Evolutionary conservation across 208 protist genomes (phyloP), one percentile per base, ranked within the genome.

Genomic region (Jaenimonas drosophilae): DNA sequence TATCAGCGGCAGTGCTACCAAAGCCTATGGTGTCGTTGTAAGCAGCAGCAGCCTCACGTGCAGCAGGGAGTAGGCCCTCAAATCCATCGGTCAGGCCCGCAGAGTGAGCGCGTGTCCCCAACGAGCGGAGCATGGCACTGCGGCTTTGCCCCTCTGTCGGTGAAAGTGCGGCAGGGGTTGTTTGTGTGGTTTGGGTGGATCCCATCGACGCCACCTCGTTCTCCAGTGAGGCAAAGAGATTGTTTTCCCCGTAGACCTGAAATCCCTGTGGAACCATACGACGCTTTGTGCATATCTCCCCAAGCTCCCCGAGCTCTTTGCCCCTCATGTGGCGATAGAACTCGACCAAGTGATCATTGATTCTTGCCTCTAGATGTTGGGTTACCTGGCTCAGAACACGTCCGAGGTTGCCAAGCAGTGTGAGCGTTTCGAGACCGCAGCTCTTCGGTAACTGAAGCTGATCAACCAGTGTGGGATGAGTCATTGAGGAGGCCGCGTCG

Each of bases 241-340:
- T n/a, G n/a, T n/a, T n/a, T n/a, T n/a, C n/a, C n/a, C n/a, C n/a
- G n/a, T n/a, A n/a, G n/a, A n/a, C n/a, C n/a, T 38, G 34, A 31
- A 71, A 55, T 7, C 43, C 49, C 23, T 4, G 28, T 4, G 64
- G 56, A 16, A 70, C 67, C 5, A 61, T 23, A 12, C 34, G 16
- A 23, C 45, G 36, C 38, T 26, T 20, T 16, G 41, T 32, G 6
- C 59, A 14, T 11, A 70, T 30, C 36, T 51, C 34, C 14, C 48
- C 30, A 11, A 46, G 23, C 30, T 65, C 49, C 25, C 11, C 17
- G 3, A 37, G 6, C 49, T 71, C 60, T 48, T 85, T 85, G 7
- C 32, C 27, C 12, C 54, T 55, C 58, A 85, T 45, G 51, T 86
- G 65, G 0, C 53, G 53, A 40, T 78, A 91, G 40, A 91, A 91